Percentiles rank a stretch among this genome's conserved stretches.
phyloP scores from a whole-genome alignment of 768 basidiomycete species.

The Rossbeevera mucosa region DNA sequence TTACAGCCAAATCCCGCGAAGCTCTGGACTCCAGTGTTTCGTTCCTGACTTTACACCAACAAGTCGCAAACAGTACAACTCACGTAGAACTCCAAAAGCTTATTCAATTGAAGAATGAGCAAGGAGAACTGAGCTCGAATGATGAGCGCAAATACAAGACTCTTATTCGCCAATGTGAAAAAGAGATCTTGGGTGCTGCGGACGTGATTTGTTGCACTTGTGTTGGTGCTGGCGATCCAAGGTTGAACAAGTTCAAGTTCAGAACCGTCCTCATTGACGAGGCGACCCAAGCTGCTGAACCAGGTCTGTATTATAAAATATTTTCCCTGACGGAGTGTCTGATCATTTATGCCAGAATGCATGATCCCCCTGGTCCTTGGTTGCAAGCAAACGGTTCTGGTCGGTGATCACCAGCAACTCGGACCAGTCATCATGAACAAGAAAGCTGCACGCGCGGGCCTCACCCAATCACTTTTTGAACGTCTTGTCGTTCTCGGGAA shows the following conservation, averaged over 20 bases:
- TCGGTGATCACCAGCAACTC: slow-evolving; percentile 95
- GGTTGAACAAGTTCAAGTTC: slow-evolving; percentile 95
- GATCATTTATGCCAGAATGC: slow-evolving; percentile 60
- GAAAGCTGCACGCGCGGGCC: slow-evolving; percentile 97
- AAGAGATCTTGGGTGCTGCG: slow-evolving; percentile 91
- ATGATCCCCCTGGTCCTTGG: slow-evolving; percentile 99
- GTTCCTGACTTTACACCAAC: slow-evolving; percentile 93
- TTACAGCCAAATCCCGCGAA: slow-evolving; percentile 97
- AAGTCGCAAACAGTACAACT: slow-evolving; percentile 94
- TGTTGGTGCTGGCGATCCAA: slow-evolving; percentile 95
- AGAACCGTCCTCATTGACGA: slow-evolving; percentile 98
- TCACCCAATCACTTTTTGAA: slow-evolving; percentile 97
- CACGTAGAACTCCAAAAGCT: slow-evolving; percentile 97
- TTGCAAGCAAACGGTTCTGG: slow-evolving; percentile 96
- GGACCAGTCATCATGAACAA: slow-evolving; percentile 99
- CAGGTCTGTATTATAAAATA: slow-evolving; percentile 49
- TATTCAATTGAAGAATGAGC: slow-evolving; percentile 95
- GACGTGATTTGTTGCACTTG: slow-evolving; percentile 99
- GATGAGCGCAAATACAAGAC: slow-evolving; percentile 99
- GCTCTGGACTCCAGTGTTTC: slow-evolving; percentile 93
- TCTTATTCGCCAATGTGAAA: slow-evolving; percentile 90
- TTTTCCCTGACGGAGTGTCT: not conserved
- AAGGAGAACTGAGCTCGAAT: slow-evolving; percentile 92
- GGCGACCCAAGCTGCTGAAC: slow-evolving; percentile 96
- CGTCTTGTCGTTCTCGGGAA: slow-evolving; percentile 93